These are phyloP conservation scores for Perkinsus olseni DNA, from an alignment of 169 alveolate species.

Conservation along the genomic window DNA sequence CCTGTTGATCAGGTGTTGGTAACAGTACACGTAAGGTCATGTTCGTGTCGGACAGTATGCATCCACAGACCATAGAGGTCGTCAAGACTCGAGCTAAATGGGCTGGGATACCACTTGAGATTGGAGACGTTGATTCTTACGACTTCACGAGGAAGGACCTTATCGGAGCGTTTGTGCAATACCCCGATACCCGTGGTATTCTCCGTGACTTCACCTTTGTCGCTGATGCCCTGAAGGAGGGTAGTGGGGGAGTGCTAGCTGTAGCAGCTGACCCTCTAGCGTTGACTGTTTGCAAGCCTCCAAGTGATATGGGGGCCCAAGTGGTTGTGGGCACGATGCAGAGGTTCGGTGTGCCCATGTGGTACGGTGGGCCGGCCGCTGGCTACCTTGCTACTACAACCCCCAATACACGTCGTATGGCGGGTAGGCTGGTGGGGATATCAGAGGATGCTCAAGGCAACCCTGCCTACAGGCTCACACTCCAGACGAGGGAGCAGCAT, in stretches of 20 bases:
- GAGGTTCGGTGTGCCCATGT: constrained; percentile 78
- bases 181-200: constrained; percentile 63
- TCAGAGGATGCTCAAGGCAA: constrained; percentile 59
- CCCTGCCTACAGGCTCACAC: constrained; percentile 65
- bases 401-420: constrained; percentile 60
- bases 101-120: constrained; percentile 50
- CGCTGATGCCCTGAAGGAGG: constrained; percentile 28
- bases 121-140: constrained; percentile 51
- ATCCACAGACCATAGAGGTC: constrained; percentile 58
- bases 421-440: constrained; percentile 75
- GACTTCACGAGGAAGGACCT: constrained; percentile 44
- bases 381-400: constrained; percentile 64
- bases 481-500: constrained; percentile 79
- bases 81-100: constrained; percentile 58
- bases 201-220: constrained; percentile 47
- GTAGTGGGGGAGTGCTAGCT: constrained; percentile 32
- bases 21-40: constrained; percentile 27
- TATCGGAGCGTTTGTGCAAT: constrained; percentile 59
- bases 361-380: constrained; percentile 80
- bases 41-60: constrained; percentile 44
- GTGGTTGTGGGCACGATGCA: constrained; percentile 62
- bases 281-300: constrained; percentile 46
- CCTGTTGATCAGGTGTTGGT: neutral
- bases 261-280: constrained; percentile 60
- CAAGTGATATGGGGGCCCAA: constrained; percentile 64